Percentiles rank a stretch among this genome's conserved stretches.
These are phyloP conservation scores for Cicer arietinum DNA, from an alignment of 306 rosid species.

Conservation along the genomic window DNA sequence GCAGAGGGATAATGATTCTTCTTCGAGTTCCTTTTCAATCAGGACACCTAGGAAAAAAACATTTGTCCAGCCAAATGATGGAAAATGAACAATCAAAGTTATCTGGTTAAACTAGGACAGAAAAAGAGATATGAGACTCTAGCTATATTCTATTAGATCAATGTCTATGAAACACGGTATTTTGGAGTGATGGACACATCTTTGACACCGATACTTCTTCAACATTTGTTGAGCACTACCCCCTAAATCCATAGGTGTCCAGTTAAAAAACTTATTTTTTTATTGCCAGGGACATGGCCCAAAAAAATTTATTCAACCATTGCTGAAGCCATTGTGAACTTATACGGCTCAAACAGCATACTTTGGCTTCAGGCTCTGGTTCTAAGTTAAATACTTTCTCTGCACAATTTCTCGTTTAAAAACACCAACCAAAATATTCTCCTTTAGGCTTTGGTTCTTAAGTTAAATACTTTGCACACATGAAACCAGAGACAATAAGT, in stretches of 20 bases:
- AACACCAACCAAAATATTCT: constrained; percentile 12
- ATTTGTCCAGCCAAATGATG: too few species aligned
- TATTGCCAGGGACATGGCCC: neutral
- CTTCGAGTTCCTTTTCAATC: too few species aligned
- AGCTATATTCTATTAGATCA: neutral
- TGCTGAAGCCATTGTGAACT: constrained; percentile 8
- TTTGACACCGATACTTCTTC: neutral
- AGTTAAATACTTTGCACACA: constrained; percentile 28
- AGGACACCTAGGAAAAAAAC: too few species aligned
- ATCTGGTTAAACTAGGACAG: neutral
- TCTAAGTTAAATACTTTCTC: neutral
- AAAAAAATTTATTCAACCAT: neutral
- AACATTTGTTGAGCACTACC: neutral
- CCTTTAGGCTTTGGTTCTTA: constrained; percentile 1
- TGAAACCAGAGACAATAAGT: constrained; percentile 18
- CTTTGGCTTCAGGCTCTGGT: neutral
- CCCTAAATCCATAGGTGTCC: neutral
- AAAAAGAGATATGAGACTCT: neutral
- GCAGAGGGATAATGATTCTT: too few species aligned
- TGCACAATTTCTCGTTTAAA: neutral
- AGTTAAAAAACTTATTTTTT: neutral
- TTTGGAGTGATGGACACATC: neutral
- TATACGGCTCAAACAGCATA: neutral
- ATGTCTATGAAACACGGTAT: neutral
- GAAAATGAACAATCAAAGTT: neutral